A percentile compares a stretch with the other conserved stretches of the same genome.
phyloP scores from a whole-genome alignment of 345 rosid genomes.

The Angophora floribunda region DNA sequence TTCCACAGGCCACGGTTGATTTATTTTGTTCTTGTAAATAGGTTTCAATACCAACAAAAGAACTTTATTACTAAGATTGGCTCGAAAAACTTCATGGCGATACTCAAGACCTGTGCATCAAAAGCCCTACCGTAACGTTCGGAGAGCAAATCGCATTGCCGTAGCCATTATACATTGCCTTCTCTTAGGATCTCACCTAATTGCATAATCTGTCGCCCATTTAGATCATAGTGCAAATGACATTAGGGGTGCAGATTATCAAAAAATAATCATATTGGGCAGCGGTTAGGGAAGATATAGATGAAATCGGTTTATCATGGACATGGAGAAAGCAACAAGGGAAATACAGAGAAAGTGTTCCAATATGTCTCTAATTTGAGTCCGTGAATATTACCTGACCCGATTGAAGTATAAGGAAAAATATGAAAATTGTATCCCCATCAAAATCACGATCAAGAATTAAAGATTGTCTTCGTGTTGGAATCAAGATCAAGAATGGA shows the following conservation, averaged over 20 bases:
- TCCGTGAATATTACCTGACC: rapidly evolving
- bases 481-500: not conserved
- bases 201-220: not conserved
- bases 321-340: not conserved
- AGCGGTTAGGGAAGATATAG: not conserved
- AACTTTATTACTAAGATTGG: not conserved
- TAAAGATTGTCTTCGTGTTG: not conserved
- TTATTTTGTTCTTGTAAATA: not conserved
- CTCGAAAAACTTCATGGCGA: not conserved
- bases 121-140: not conserved
- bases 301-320: not conserved
- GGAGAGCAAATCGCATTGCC: not conserved
- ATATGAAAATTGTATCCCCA: not conserved
- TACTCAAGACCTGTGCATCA: not conserved
- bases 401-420: rapidly evolving
- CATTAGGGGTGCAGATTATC: not conserved
- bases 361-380: not conserved
- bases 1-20: not conserved
- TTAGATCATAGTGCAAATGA: not conserved
- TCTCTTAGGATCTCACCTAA: not conserved
- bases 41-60: not conserved
- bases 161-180: not conserved
- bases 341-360: not conserved
- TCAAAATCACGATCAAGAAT: not conserved
- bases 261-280: not conserved